Percentiles rank a stretch among this genome's conserved stretches.
Evolutionary conservation across 208 protist genomes (phyloP).

Genomic region (Crithidia mellificae): DNA sequence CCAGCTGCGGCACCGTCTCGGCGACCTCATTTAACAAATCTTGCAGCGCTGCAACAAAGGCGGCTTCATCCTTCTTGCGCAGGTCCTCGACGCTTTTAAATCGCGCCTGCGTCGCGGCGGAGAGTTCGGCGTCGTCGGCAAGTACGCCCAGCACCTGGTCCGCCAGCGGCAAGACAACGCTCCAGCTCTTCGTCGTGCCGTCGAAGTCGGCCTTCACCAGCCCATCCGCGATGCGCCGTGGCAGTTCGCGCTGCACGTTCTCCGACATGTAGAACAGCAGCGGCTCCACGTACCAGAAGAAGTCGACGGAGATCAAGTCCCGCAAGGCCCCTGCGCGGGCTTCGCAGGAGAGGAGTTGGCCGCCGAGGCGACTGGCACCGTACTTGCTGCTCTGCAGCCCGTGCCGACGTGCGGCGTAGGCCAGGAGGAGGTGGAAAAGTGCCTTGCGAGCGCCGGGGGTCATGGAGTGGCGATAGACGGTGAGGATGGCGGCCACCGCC

Average conservation of each 20-base stretch:
- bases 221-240: slow-evolving; percentile 60
- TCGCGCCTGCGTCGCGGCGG: slow-evolving; percentile 38
- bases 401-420: slow-evolving; percentile 44
- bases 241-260: slow-evolving; percentile 52
- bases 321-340: slow-evolving; percentile 32
- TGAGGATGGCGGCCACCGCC: slow-evolving; percentile 50
- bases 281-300: slow-evolving; percentile 79
- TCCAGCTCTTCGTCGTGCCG: slow-evolving; percentile 51
- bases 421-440: slow-evolving; percentile 80
- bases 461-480: slow-evolving; percentile 61
- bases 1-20: slow-evolving; percentile 61
- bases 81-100: slow-evolving; percentile 36
- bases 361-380: slow-evolving; percentile 6
- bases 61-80: slow-evolving; percentile 26
- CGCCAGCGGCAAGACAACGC: slow-evolving; percentile 57
- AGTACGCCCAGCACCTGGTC: slow-evolving; percentile 59
- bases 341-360: slow-evolving; percentile 16
- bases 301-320: slow-evolving; percentile 63
- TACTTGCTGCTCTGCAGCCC: slow-evolving; percentile 17
- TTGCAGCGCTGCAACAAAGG: slow-evolving; percentile 22
- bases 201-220: slow-evolving; percentile 64
- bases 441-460: slow-evolving; percentile 57
- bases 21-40: slow-evolving; percentile 28
- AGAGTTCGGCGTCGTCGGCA: slow-evolving; percentile 60
- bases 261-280: slow-evolving; percentile 81